Evolutionary conservation across 2,329 filamentous ascomycete genomes (phyloP).

Genomic region (Diaporthe sp.): DNA sequence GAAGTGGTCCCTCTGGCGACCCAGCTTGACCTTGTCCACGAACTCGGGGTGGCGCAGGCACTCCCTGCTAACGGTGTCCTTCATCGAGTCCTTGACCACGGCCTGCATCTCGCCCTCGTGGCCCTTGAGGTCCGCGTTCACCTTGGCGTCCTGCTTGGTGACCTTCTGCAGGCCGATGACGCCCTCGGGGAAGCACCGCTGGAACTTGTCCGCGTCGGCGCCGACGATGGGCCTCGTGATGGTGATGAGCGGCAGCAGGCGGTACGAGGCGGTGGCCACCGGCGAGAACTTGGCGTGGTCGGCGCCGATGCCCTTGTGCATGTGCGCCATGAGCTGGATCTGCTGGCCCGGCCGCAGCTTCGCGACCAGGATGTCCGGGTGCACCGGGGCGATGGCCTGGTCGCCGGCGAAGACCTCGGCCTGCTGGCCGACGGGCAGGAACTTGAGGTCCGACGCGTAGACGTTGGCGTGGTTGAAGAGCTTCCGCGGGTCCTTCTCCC

Average conservation of each 20-base stretch:
- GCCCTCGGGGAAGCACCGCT: slow-evolving; percentile 87
- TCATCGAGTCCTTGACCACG: slow-evolving; percentile 89
- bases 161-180: slow-evolving; percentile 87
- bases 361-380: slow-evolving; percentile 93
- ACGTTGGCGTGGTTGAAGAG: slow-evolving; percentile 89
- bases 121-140: slow-evolving; percentile 77
- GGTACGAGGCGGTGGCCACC: slow-evolving; percentile 94
- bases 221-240: slow-evolving; percentile 89
- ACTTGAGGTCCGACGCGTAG: slow-evolving; percentile 84
- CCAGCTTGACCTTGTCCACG: slow-evolving; percentile 94
- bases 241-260: slow-evolving; percentile 88
- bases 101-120: slow-evolving; percentile 87
- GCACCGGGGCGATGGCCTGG: slow-evolving; percentile 79
- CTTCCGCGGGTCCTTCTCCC: slow-evolving; percentile 85
- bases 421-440: slow-evolving; percentile 82
- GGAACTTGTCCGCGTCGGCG: slow-evolving; percentile 89
- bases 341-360: slow-evolving; percentile 93
- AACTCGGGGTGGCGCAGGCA: slow-evolving; percentile 93
- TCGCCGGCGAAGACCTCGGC: slow-evolving; percentile 76
- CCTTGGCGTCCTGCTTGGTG: slow-evolving; percentile 74
- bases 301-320: slow-evolving; percentile 92
- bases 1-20: slow-evolving; percentile 92
- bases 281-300: slow-evolving; percentile 99
- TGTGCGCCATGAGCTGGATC: slow-evolving; percentile 90
- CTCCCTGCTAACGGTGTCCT: slow-evolving; percentile 95